Conservation (phyloP, 768 basidiomycete species). For the Coprinopsis strossmayeri region DNA sequence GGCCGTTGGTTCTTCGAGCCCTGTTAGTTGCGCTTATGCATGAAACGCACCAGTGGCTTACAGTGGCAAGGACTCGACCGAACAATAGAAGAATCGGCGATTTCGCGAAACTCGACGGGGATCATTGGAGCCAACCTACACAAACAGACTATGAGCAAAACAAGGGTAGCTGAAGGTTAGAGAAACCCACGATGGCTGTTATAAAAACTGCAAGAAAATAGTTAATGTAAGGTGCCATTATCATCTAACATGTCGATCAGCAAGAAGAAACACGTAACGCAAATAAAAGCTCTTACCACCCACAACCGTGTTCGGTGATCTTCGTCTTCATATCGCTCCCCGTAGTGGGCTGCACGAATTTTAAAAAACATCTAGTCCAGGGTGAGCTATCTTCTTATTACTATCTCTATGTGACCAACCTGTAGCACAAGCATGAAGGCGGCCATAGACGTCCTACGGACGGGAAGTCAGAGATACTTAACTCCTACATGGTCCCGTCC, state of each 20-base stretch:
- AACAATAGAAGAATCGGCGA: slow-evolving; percentile 48
- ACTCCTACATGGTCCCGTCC: neutral
- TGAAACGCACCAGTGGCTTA: slow-evolving; percentile 17
- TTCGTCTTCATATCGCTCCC: slow-evolving; percentile 23
- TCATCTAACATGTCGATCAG: slow-evolving; percentile 24
- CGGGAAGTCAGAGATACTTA: neutral
- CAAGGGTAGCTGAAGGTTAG: too few relatives aligned
- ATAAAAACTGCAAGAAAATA: slow-evolving; percentile 30
- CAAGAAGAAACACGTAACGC: neutral
- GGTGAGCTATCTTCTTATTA: neutral
- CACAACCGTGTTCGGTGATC: slow-evolving; percentile 29
- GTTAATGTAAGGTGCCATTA: slow-evolving; percentile 34
- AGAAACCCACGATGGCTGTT: slow-evolving; percentile 37
- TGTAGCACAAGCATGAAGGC: slow-evolving; percentile 38
- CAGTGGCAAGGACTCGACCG: slow-evolving; percentile 30
- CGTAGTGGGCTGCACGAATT: slow-evolving; percentile 30
- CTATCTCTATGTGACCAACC: slow-evolving; percentile 16
- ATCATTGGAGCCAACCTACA: slow-evolving; percentile 31
- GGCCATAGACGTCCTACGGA: slow-evolving; percentile 31
- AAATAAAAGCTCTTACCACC: slow-evolving; percentile 23
- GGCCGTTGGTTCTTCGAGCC: slow-evolving; percentile 29
- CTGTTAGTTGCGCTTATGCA: neutral
- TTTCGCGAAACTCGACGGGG: slow-evolving; percentile 33
- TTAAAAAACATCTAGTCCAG: slow-evolving; percentile 36
- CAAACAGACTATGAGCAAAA: too few relatives aligned